phyloP scores from a whole-genome alignment of 2,329 filamentous ascomycete species.

The Fusarium oligoseptatum region DNA sequence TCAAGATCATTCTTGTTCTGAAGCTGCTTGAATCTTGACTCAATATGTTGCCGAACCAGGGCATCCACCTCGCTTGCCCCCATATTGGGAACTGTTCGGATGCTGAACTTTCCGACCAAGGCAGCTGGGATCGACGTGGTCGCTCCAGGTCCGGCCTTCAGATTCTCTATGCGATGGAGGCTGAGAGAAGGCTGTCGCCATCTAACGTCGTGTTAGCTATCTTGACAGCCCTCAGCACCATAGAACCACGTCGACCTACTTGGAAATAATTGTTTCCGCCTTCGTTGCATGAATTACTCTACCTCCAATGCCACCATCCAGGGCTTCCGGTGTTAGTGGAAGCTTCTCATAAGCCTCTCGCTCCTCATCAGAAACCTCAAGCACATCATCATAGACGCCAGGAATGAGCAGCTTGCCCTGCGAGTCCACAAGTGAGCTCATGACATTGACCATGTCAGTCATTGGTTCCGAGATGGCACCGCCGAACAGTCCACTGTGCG shows the following conservation, averaged over 20 bases:
- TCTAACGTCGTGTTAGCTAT: neutral
- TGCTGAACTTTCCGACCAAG: neutral
- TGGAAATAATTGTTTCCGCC: neutral
- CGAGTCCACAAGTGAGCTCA: neutral
- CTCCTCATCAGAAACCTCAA: neutral
- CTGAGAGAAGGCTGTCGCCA: neutral
- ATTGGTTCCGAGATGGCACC: neutral
- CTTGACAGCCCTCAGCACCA: no score
- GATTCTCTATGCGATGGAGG: neutral
- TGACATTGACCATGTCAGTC: neutral
- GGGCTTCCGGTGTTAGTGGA: neutral
- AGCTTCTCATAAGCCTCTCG: neutral
- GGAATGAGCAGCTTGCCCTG: neutral
- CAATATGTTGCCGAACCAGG: neutral
- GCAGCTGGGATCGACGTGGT: neutral
- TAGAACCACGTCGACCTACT: neutral
- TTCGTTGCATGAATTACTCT: neutral
- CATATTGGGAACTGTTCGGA: neutral
- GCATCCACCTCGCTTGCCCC: neutral
- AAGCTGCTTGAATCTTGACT: neutral
- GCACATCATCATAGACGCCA: neutral
- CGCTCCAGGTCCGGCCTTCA: neutral
- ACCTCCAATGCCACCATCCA: neutral
- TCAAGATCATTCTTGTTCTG: neutral
- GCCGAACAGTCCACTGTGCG: neutral